A percentile compares a stretch with the other conserved stretches of the same genome.
These are phyloP conservation scores for Fusarium setosum DNA, from an alignment of 2,329 filamentous ascomycete genomes.

Conservation along the genomic window DNA sequence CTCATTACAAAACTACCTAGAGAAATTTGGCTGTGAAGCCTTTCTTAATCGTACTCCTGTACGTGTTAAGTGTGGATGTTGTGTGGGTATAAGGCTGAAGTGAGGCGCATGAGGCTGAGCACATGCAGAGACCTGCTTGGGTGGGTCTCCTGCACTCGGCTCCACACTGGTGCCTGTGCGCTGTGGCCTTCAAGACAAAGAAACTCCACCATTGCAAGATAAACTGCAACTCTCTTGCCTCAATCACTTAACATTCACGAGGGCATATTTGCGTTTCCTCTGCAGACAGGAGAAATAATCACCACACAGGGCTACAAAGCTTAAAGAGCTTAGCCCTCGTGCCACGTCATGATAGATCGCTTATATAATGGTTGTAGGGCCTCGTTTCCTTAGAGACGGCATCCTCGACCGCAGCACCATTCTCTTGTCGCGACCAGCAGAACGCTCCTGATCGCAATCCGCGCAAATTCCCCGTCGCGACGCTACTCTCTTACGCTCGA, in stretches of 20 bases:
- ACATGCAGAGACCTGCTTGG: neutral
- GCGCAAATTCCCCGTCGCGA: neutral
- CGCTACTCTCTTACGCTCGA: neutral
- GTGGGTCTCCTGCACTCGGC: neutral
- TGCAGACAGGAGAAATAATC: neutral
- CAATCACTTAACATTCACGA: neutral
- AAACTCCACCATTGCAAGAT: neutral
- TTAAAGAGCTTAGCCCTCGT: neutral
- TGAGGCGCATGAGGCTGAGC: slow-evolving; percentile 3
- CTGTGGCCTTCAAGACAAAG: slow-evolving; percentile 5
- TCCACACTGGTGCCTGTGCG: neutral
- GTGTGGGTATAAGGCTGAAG: slow-evolving; percentile 5
- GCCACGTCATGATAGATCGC: slow-evolving; percentile 24
- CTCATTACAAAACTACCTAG: neutral
- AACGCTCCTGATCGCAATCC: neutral
- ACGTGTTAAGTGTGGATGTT: neutral
- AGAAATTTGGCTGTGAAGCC: neutral
- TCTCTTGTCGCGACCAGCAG: neutral
- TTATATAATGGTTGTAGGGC: slow-evolving; percentile 30
- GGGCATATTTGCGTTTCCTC: neutral
- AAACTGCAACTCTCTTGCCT: neutral
- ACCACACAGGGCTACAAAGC: neutral
- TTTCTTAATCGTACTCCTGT: neutral
- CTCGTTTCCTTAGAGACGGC: slow-evolving; percentile 23
- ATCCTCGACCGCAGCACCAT: slow-evolving; percentile 15